These are phyloP conservation scores for Metarhizium brunneum DNA, from an alignment of 2,329 filamentous ascomycete species.

Conservation along the genomic window DNA sequence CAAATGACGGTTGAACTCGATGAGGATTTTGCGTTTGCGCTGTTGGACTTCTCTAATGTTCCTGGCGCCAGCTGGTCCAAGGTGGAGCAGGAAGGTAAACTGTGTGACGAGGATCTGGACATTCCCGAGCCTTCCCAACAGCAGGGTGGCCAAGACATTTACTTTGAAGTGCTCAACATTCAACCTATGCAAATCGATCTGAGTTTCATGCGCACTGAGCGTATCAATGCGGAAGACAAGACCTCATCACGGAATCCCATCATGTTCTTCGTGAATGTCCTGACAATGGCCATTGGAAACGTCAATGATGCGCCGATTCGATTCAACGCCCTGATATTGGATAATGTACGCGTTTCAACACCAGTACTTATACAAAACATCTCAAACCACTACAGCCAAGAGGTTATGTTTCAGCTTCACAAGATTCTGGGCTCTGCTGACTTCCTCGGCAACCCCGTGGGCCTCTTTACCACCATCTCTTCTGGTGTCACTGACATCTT, in stretches of 20 bases:
- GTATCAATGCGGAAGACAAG: constrained; percentile 93
- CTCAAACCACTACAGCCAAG: constrained; percentile 91
- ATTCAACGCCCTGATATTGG: constrained; percentile 86
- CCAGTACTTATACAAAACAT: constrained; percentile 77
- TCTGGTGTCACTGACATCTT: constrained; percentile 97
- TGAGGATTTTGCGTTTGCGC: constrained; percentile 94
- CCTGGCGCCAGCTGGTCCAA: constrained; percentile 72
- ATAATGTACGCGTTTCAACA: constrained; percentile 88
- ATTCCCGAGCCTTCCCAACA: constrained; percentile 86
- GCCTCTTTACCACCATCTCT: constrained; percentile 95
- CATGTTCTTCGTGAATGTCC: constrained; percentile 97
- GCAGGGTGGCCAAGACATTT: constrained; percentile 84
- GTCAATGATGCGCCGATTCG: constrained; percentile 95
- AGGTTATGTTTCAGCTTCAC: constrained; percentile 91
- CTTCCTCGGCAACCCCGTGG: constrained; percentile 94
- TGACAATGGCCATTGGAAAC: constrained; percentile 99
- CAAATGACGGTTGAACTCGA: constrained; percentile 98
- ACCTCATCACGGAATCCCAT: constrained; percentile 83
- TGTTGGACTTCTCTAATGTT: constrained; percentile 90
- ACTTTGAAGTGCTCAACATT: constrained; percentile 93
- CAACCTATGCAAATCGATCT: constrained; percentile 97
- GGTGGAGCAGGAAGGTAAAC: constrained; percentile 64
- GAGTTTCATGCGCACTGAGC: constrained; percentile 93
- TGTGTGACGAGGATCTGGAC: constrained; percentile 83
- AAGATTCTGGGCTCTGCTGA: constrained; percentile 95